These are phyloP conservation scores for Aspergillus avenaceus DNA, from an alignment of 495 filamentous ascomycete species.

Conservation along the genomic window DNA sequence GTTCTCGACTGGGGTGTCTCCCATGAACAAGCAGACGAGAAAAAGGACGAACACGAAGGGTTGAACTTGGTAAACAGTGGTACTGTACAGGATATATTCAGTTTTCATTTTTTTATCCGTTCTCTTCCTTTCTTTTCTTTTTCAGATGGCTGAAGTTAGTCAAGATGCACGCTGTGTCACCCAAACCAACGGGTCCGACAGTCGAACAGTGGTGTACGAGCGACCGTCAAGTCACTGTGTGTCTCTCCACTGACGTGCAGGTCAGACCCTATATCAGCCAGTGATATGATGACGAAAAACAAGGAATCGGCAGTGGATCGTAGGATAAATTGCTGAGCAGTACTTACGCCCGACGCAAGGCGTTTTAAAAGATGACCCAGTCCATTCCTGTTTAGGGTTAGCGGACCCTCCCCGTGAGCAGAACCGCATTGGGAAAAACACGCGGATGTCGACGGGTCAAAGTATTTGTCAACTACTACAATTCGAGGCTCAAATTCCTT, in stretches of 20 bases:
- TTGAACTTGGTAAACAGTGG: too few species aligned
- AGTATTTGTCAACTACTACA: slow-evolving; percentile 1
- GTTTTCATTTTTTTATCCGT: too few species aligned
- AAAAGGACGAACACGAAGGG: too few species aligned
- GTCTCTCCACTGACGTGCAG: not conserved
- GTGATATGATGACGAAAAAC: not conserved
- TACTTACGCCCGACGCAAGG: not conserved
- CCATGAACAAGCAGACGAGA: too few species aligned
- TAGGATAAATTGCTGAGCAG: not conserved
- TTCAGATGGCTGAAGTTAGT: slow-evolving; percentile 6
- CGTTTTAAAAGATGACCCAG: not conserved
- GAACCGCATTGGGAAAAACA: slow-evolving; percentile 6
- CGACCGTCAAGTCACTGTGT: too few species aligned
- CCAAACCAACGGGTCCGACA: not conserved
- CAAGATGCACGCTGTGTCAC: slow-evolving; percentile 16
- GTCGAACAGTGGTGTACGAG: not conserved
- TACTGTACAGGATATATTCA: too few species aligned
- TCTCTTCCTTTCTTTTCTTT: too few species aligned
- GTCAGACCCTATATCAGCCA: not conserved
- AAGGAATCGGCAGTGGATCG: not conserved
- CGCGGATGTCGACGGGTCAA: not conserved
- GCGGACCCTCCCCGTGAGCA: slow-evolving; percentile 1
- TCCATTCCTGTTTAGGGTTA: not conserved
- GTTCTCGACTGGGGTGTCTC: not conserved
- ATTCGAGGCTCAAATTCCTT: not conserved